These are phyloP conservation scores for Lepidium aucheri DNA, from an alignment of 345 rosid genomes.

Conservation along the genomic window DNA sequence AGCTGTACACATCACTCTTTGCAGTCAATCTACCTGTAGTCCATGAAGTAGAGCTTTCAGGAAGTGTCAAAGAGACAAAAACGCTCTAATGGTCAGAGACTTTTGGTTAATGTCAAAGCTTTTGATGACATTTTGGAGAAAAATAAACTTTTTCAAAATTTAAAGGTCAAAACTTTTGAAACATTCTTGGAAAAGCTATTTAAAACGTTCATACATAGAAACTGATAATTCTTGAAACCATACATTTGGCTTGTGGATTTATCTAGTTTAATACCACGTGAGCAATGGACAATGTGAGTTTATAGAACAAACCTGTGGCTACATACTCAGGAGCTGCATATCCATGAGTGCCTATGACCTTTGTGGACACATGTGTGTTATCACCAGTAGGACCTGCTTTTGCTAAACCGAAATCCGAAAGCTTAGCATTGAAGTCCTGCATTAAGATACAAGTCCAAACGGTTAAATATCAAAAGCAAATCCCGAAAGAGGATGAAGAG, in stretches of 20 bases:
- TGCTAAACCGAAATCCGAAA: conserved; percentile 98
- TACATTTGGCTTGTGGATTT: background rate
- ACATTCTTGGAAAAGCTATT: background rate
- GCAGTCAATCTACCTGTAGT: conserved; percentile 50
- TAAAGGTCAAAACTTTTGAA: background rate
- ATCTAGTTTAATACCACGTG: background rate
- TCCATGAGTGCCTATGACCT: conserved; percentile 90
- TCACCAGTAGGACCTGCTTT: conserved; percentile 99
- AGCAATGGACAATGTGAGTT: background rate
- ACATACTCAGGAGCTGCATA: conserved; percentile 97
- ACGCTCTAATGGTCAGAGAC: background rate
- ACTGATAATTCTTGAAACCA: background rate
- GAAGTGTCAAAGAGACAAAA: background rate
- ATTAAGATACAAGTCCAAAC: background rate
- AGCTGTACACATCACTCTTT: conserved; percentile 69
- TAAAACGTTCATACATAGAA: background rate
- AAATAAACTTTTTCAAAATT: background rate
- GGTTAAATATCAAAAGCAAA: background rate
- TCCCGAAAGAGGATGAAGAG: background rate
- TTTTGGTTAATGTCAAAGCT: background rate
- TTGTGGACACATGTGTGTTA: conserved; percentile 90
- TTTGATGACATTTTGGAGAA: background rate
- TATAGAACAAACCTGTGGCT: conserved; percentile 66
- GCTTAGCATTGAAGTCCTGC: conserved; percentile 86
- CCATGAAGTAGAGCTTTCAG: conserved; percentile 5